phyloP scores from a whole-genome alignment of 768 basidiomycete genomes.

The Hypholoma sublateritium region DNA sequence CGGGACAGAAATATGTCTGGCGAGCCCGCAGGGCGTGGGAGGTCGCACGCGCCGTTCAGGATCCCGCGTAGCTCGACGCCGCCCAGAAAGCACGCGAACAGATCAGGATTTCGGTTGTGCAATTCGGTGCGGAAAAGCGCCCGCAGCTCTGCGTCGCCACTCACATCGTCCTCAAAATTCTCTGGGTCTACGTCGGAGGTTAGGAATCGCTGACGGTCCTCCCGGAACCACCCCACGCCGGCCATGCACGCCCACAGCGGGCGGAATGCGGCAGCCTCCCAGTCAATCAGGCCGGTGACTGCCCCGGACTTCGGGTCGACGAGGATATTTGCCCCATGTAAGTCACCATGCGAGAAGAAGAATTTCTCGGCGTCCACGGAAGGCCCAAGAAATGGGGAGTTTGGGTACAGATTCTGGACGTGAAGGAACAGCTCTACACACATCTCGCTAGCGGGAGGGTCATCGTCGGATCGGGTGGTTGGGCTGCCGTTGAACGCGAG shows the following conservation, averaged over 20 bases:
- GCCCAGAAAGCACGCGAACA: slow-evolving; percentile 15
- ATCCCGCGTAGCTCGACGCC: slow-evolving; percentile 17
- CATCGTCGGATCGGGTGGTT: slow-evolving; percentile 8
- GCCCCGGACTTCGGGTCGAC: slow-evolving; percentile 16
- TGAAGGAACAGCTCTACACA: slow-evolving; percentile 9
- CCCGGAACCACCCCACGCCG: slow-evolving; percentile 13
- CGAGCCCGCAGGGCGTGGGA: slow-evolving; percentile 8
- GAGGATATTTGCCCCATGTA: slow-evolving; percentile 17
- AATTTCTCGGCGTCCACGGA: slow-evolving; percentile 1
- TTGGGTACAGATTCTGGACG: slow-evolving; percentile 8
- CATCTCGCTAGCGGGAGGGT: slow-evolving; percentile 5
- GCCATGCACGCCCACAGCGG: slow-evolving; percentile 10
- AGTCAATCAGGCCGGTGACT: slow-evolving; percentile 16
- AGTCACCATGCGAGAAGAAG: slow-evolving; percentile 13
- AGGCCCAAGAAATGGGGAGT: slow-evolving; percentile 9
- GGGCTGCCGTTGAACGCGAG: slow-evolving; percentile 11
- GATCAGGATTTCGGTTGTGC: slow-evolving; percentile 11
- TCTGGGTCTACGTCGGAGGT: slow-evolving; percentile 6
- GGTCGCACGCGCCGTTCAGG: slow-evolving; percentile 15
- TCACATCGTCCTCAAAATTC: slow-evolving; percentile 9
- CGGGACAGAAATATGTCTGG: slow-evolving; percentile 9
- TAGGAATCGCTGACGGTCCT: slow-evolving; percentile 12
- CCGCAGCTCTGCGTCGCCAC: slow-evolving; percentile 5
- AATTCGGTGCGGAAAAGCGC: slow-evolving; percentile 16
- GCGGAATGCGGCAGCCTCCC: slow-evolving; percentile 14